These are phyloP conservation scores for Trichoderma endophyticum DNA, from an alignment of 2,329 filamentous ascomycete species.

Conservation along the genomic window DNA sequence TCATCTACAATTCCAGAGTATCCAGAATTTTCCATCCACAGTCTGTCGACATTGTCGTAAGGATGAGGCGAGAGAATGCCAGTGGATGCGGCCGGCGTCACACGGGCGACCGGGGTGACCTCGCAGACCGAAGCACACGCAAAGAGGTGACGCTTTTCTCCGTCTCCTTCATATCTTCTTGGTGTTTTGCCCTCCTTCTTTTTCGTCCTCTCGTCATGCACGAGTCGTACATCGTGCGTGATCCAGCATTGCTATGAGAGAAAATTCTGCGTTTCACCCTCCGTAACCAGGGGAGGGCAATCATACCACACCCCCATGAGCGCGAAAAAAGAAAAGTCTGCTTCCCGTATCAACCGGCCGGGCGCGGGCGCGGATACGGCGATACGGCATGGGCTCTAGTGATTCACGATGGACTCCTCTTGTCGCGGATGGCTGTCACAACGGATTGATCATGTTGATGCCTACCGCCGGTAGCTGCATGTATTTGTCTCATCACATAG, in stretches of 20 bases:
- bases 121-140: neutral
- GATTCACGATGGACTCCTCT: neutral
- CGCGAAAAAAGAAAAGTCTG: neutral
- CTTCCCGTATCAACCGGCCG: conserved; percentile 1
- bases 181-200: neutral
- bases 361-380: neutral
- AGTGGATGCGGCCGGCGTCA: neutral
- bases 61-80: conserved; percentile 8
- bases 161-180: neutral
- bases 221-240: neutral
- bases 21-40: neutral
- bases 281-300: neutral
- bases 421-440: neutral
- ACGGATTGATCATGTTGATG: neutral
- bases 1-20: neutral
- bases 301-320: neutral
- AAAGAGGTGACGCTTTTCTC: neutral
- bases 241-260: neutral
- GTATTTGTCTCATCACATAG: conserved; percentile 8
- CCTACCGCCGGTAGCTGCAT: neutral
- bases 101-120: neutral
- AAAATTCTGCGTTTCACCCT: neutral
- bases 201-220: neutral
- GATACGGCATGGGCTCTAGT: neutral
- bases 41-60: conserved; percentile 13